These are phyloP conservation scores for Adansonia digitata DNA, from an alignment of 345 rosid species.

Conservation along the genomic window DNA sequence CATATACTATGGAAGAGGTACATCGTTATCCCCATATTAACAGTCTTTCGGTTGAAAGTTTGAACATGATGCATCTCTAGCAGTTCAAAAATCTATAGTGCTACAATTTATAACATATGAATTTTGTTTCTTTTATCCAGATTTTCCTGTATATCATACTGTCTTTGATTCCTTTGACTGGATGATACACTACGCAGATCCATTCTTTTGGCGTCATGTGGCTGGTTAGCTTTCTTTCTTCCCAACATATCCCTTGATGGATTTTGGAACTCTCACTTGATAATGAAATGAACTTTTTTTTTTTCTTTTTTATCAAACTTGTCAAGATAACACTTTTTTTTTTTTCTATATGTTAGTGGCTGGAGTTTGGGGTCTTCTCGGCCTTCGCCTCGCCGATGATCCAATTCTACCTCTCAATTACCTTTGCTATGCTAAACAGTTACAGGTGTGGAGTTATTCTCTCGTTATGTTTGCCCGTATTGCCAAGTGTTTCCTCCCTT, in stretches of 20 bases:
- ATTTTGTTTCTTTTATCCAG: slow-evolving; percentile 33
- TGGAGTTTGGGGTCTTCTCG: slow-evolving; percentile 86
- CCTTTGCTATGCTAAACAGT: slow-evolving; percentile 56
- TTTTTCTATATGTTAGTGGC: slow-evolving; percentile 47
- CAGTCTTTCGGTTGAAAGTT: background rate
- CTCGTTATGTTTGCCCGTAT: background rate
- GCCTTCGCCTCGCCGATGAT: slow-evolving; percentile 76
- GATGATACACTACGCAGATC: slow-evolving; percentile 71
- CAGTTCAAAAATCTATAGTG: background rate
- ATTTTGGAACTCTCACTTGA: background rate
- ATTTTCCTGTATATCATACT: slow-evolving; percentile 92
- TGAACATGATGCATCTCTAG: background rate
- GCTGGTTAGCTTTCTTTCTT: slow-evolving; percentile 50
- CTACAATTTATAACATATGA: background rate
- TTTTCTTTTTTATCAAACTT: background rate
- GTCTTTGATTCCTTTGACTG: slow-evolving; percentile 83
- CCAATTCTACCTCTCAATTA: slow-evolving; percentile 69
- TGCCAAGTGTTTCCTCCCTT: background rate
- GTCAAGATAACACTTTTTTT: background rate
- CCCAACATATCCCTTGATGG: background rate
- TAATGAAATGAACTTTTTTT: background rate
- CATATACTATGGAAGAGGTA: slow-evolving; percentile 90
- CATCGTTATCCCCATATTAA: background rate
- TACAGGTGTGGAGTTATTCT: slow-evolving; percentile 37
- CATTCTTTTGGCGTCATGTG: slow-evolving; percentile 65